Evolutionary conservation across 139 green algal species (phyloP), one percentile per base, ranked within the genome.

Genomic region (Limnomonas spitsbergensis): DNA sequence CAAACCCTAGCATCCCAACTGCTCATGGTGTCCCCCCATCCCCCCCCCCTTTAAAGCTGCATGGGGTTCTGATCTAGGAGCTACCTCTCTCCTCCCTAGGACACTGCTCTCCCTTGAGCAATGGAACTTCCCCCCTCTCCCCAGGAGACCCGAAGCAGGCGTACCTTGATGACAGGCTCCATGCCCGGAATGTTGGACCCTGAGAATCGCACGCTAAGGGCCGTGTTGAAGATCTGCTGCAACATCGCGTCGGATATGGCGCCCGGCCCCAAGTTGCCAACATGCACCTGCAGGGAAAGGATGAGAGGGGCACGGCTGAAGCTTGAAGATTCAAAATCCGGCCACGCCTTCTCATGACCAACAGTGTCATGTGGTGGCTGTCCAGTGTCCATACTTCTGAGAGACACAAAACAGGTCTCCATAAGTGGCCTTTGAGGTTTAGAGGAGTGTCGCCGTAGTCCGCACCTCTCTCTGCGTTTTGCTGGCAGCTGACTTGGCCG

Each of bases 171-270:
- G 34, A 95, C 91, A 2, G 91, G 84, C 54, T 95, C 91, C 54
- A 86, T 42, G 27, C 89, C 91, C 20, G 82, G 80, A 32, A 72
- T 73, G 9, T 68, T 38, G 61, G 52, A 37, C 34, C 88, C 80
- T 9, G 90, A 84, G 75, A 94, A 95, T 20, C 86, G 86, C 1
- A 85, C 87, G 9, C 36, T 53, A 69, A 95, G 86, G 34, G 91
- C 92, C 66, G 82, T 88, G 86, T 93, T 94, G 85, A 95, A 95
- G 47, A 95, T 89, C 83, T 91, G 84, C 27, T 83, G 78, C 74
- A 95, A 83, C n/a, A 87, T 85, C 37, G 82, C 80, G 20, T 89
- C 88, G 0, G 81, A 92, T 35, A 94, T 89, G 38, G 89, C 78
- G 38, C 91, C 91, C 1, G 87, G 81, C n/a, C 88, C 84, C 69